A percentile compares a stretch with the other conserved stretches of the same genome.
These are phyloP conservation scores for Colletotrichum orbiculare DNA, from an alignment of 2,329 filamentous ascomycete species.

Conservation along the genomic window DNA sequence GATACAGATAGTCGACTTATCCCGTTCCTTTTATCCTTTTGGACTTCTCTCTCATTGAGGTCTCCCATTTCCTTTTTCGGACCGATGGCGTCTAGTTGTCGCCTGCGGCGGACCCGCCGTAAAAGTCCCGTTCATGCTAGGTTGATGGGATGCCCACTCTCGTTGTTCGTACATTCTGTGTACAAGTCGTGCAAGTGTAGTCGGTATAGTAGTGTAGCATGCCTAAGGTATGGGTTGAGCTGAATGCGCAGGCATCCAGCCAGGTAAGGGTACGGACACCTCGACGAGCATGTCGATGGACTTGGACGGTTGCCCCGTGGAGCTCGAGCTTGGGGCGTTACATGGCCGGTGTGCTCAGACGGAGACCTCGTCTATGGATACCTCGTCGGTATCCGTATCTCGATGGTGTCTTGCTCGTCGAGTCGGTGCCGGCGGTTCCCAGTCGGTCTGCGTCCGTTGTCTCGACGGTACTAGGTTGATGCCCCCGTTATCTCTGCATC, in stretches of 20 bases:
- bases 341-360: conserved; percentile 11
- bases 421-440: conserved; percentile 33
- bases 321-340: conserved; percentile 14
- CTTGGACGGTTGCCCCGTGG: conserved; percentile 8
- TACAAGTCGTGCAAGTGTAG: no score
- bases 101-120: conserved; percentile 33
- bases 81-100: conserved; percentile 32
- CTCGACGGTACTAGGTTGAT: conserved; percentile 33
- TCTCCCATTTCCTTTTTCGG: conserved; percentile 29
- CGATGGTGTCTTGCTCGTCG: conserved; percentile 17
- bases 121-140: conserved; percentile 26
- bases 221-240: no score
- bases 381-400: conserved; percentile 8
- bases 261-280: no score
- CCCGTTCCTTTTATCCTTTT: conserved; percentile 34
- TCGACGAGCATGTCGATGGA: no score
- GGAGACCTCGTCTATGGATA: conserved; percentile 14
- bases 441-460: conserved; percentile 33
- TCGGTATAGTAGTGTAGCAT: no score
- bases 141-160: conserved; percentile 8
- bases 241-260: no score
- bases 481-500: conserved; percentile 33
- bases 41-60: conserved; percentile 16
- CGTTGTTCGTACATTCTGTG: no score
- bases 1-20: conserved; percentile 16